Percentiles rank a stretch among this genome's conserved stretches.
These are phyloP conservation scores for Diplocarpon mali DNA, from an alignment of 2,329 filamentous ascomycete genomes.

Conservation along the genomic window DNA sequence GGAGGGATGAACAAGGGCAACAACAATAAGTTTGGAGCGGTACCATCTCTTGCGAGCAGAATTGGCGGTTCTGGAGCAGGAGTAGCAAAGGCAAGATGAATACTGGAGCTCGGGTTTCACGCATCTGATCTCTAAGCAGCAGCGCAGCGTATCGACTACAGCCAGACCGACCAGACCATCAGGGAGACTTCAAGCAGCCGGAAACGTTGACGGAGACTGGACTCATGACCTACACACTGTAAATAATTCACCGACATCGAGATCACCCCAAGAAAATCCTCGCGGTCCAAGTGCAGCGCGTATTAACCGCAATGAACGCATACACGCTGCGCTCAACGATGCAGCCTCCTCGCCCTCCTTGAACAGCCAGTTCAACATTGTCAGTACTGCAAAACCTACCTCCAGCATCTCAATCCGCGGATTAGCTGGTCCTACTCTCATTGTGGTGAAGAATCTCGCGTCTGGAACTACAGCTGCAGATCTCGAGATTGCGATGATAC, in stretches of 20 bases:
- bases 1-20: constrained; percentile 36
- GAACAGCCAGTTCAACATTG: constrained; percentile 26
- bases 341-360: constrained; percentile 26
- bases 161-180: constrained; percentile 19
- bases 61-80: constrained; percentile 36
- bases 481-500: constrained; percentile 72
- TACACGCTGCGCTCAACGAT: constrained; percentile 19
- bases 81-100: constrained; percentile 51
- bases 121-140: constrained; percentile 8
- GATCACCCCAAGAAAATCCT: constrained; percentile 31
- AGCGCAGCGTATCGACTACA: constrained; percentile 14
- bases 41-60: constrained; percentile 55
- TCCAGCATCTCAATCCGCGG: constrained; percentile 60
- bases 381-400: constrained; percentile 27
- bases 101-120: background rate
- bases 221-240: constrained; percentile 55
- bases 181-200: constrained; percentile 28
- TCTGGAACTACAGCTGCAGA: constrained; percentile 71
- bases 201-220: constrained; percentile 58
- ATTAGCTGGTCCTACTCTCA: constrained; percentile 58
- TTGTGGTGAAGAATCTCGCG: constrained; percentile 74
- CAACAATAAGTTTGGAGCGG: constrained; percentile 28
- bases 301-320: constrained; percentile 21
- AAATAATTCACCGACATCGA: constrained; percentile 32
- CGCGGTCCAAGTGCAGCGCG: constrained; percentile 21